A percentile compares a stretch with the other conserved stretches of the same genome.
phyloP scores from a whole-genome alignment of 495 filamentous ascomycete species.

The Tuber borchii region DNA sequence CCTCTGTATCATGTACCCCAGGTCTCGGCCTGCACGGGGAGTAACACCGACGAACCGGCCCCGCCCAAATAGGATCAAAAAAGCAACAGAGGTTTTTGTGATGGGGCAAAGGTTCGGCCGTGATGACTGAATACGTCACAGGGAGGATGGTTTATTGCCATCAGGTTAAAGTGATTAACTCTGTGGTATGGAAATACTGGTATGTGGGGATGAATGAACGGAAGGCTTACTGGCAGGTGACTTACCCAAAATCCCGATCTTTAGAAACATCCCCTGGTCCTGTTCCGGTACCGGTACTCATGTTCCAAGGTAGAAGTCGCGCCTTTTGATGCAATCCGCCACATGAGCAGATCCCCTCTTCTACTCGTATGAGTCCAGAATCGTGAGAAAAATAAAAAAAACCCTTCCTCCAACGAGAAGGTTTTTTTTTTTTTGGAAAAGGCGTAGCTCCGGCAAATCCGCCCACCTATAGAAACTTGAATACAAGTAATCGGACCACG shows the following conservation, averaged over 20 bases:
- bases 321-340: no score
- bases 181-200: not conserved
- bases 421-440: not conserved
- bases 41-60: not conserved
- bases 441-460: not conserved
- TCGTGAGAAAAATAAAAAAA: not conserved
- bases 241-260: no score
- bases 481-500: not conserved
- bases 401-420: not conserved
- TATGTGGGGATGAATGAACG: not conserved
- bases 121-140: not conserved
- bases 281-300: not conserved
- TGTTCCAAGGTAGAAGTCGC: no score
- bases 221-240: no score
- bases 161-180: not conserved
- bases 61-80: not conserved
- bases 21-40: not conserved
- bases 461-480: not conserved
- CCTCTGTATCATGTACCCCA: not conserved
- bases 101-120: not conserved
- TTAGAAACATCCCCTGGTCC: not conserved
- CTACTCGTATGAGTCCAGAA: not conserved
- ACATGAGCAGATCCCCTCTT: not conserved
- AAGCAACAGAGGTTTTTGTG: not conserved
- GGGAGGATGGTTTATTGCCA: not conserved